Base-by-base conservation (phyloP, 139 green algal species). In the Cymbomonas tetramitiformis region DNA sequence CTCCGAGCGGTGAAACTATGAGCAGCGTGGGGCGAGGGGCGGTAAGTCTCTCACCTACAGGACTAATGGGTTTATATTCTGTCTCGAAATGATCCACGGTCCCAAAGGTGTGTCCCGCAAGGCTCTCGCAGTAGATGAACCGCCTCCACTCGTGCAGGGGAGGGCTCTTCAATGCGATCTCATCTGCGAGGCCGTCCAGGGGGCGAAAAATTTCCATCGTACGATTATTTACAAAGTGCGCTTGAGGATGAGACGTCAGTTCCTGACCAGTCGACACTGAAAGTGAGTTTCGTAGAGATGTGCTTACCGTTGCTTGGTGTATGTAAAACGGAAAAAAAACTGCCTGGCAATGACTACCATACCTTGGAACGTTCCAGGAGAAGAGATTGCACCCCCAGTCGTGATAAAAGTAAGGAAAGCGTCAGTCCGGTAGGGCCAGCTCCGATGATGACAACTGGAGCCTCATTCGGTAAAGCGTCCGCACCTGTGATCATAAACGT, bases 211-310 rank as follows among this genome's bases (percentile, higher is more conserved):
- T 65, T 70, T 95, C 87, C 87, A 95, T 94, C 36, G 84, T 90
- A 1, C 89, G 65, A 61, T 86, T 85, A 68, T 95, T 95, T 53
- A 97, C 90, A 55, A 90, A 91, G 57, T 97, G 89, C 12, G 87
- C 87, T 40, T 84, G 75, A 1, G 87, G 87, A 62, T 95, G 86
- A 25, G 61, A 49, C 12, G 77, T 80, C 15, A 72, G 61, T n/a
- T n/a, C 28, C 30, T 51, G 1, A 31, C 0, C 0, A 31, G 40
- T 0, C 58, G 38, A 58, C 94, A 83, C 51, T 93, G 54, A 21
- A 95, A n/a, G n/a, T n/a, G n/a, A n/a, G n/a, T n/a, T n/a, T n/a
- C n/a, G n/a, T n/a, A n/a, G n/a, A n/a, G n/a, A n/a, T n/a, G n/a
- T n/a, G n/a, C n/a, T n/a, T n/a, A n/a, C n/a, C n/a, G n/a, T n/a